These are phyloP conservation scores for Pholiota molesta DNA, from an alignment of 768 basidiomycete genomes.

Conservation along the genomic window DNA sequence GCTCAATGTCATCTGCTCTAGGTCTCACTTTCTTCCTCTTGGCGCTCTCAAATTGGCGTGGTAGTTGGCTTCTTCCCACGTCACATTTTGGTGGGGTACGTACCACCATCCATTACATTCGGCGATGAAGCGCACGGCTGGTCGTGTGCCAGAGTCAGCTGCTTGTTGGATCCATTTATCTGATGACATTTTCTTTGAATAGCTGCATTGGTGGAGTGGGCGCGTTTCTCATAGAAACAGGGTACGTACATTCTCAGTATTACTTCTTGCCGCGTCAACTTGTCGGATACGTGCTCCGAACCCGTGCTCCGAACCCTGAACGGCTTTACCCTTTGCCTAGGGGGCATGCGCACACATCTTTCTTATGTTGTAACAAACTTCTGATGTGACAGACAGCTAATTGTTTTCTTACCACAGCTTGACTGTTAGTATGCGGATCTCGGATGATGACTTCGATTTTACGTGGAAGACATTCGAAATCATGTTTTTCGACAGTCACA, in stretches of 20 bases:
- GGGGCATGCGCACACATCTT: neutral
- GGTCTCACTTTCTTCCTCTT: conserved; percentile 84
- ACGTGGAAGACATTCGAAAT: conserved; percentile 65
- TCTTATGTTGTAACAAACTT: neutral
- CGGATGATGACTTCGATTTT: conserved; percentile 76
- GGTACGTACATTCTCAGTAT: conserved; percentile 54
- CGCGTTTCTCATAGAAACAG: conserved; percentile 88
- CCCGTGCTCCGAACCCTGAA: neutral
- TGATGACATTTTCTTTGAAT: conserved; percentile 7
- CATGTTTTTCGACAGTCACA: conserved; percentile 66
- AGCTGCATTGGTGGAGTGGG: conserved; percentile 96
- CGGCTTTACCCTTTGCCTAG: neutral
- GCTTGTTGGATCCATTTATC: neutral
- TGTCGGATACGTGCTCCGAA: neutral
- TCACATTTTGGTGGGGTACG: conserved; percentile 93
- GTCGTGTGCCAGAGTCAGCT: conserved; percentile 9
- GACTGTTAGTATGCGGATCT: conserved; percentile 81
- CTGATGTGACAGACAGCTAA: neutral
- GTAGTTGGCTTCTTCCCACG: conserved; percentile 96
- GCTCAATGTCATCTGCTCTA: conserved; percentile 25
- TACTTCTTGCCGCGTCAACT: neutral
- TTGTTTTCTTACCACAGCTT: conserved; percentile 46
- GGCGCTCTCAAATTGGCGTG: conserved; percentile 78
- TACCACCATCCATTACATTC: conserved; percentile 6
- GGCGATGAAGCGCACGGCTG: neutral